A percentile compares a stretch with the other conserved stretches of the same genome.
Evolutionary conservation across 2,329 filamentous ascomycete species (phyloP).

Genomic region (Ascochyta rabiei): DNA sequence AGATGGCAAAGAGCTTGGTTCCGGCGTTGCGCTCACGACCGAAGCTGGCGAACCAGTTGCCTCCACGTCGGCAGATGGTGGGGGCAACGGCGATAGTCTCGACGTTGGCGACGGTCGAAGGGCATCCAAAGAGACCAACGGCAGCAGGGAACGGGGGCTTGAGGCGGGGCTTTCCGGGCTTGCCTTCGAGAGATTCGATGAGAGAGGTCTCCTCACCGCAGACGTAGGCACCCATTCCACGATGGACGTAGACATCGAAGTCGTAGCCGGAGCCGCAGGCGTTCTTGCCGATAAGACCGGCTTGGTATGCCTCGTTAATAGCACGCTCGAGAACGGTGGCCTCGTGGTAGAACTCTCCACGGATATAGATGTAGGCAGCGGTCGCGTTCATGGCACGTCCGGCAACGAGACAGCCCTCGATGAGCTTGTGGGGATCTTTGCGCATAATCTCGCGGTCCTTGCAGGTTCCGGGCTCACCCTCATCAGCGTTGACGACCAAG

Average conservation of each 20-base stretch:
- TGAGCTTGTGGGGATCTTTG: conserved; percentile 98
- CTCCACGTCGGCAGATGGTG: conserved; percentile 92
- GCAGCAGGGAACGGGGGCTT: conserved; percentile 99
- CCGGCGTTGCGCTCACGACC: conserved; percentile 95
- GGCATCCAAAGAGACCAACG: conserved; percentile 96
- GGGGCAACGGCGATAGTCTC: conserved; percentile 95
- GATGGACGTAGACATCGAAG: conserved; percentile 96
- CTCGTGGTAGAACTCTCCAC: conserved; percentile 97
- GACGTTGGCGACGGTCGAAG: conserved; percentile 96
- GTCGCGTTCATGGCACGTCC: conserved; percentile 99
- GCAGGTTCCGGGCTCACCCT: conserved; percentile 98
- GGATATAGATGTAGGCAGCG: conserved; percentile 98
- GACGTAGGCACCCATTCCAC: conserved; percentile 95
- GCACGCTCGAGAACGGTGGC: conserved; percentile 90
- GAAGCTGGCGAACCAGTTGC: conserved; percentile 90
- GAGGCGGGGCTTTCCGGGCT: conserved; percentile 96
- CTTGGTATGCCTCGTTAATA: conserved; percentile 97
- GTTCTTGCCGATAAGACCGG: conserved; percentile 96
- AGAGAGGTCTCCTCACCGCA: conserved; percentile 98
- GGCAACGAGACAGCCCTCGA: conserved; percentile 95
- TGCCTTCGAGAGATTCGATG: conserved; percentile 97
- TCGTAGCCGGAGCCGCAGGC: conserved; percentile 96
- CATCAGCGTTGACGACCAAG: conserved; percentile 96
- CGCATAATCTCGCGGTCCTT: conserved; percentile 99
- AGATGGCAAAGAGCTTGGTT: conserved; percentile 98